Conservation (phyloP, 768 basidiomycete genomes). For the Exidia glandulosa region DNA sequence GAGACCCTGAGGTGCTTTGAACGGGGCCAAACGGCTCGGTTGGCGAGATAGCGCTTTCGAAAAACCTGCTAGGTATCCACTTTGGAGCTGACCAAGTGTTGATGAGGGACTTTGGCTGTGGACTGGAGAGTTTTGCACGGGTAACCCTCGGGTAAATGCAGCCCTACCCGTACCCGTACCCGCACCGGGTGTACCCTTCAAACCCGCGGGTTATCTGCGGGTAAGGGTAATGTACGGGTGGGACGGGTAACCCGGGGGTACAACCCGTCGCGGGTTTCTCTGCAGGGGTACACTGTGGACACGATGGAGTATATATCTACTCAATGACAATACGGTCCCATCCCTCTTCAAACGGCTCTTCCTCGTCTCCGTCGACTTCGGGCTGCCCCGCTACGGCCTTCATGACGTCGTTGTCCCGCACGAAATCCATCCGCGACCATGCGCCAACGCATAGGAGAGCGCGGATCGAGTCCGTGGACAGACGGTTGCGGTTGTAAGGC, state of each 20-base stretch:
- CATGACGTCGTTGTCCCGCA: conserved; percentile 18
- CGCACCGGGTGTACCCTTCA: neutral
- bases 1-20: too few species aligned
- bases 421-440: conserved; percentile 19
- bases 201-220: neutral
- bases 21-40: too few species aligned
- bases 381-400: conserved; percentile 8
- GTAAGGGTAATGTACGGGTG: neutral
- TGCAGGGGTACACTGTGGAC: neutral
- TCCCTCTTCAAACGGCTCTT: neutral
- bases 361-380: conserved; percentile 8
- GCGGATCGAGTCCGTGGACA: conserved; percentile 15
- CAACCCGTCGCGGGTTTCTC: neutral
- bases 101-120: too few species aligned
- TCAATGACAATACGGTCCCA: neutral
- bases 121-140: conserved; percentile 2
- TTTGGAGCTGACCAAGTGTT: too few species aligned
- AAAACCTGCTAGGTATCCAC: too few species aligned
- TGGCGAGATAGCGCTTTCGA: too few species aligned
- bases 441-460: conserved; percentile 22
- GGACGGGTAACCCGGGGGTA: too few species aligned
- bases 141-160: neutral
- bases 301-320: neutral
- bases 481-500: conserved; percentile 14
- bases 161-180: neutral